A percentile compares a stretch with the other conserved stretches of the same genome.
Conservation (phyloP, 192 early-diverging fungal genomes). For the Chytriomyces sp. region DNA sequence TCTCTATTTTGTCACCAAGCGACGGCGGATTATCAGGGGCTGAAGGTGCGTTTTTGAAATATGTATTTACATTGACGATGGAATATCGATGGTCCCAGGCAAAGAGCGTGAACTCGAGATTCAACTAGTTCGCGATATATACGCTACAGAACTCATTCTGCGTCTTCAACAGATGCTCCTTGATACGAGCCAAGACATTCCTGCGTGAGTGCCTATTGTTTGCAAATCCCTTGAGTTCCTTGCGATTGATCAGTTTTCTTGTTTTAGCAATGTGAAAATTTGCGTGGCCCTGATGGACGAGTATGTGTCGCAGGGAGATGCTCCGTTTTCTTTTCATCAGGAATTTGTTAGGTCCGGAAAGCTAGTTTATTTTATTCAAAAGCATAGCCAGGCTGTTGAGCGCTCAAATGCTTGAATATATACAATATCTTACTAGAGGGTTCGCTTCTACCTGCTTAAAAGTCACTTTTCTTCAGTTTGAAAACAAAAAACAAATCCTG, state of each 20-base stretch:
- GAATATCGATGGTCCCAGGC: no score
- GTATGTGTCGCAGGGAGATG: neutral
- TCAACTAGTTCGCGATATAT: conserved; percentile 38
- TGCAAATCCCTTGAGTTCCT: neutral
- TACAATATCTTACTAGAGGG: no score
- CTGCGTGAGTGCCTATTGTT: conserved; percentile 43
- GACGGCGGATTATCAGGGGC: neutral
- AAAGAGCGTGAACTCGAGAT: conserved; percentile 18
- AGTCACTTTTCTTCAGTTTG: no score
- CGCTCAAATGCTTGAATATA: no score
- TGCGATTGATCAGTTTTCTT: neutral
- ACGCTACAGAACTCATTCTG: conserved; percentile 66
- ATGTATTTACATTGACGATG: neutral
- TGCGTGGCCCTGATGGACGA: conserved; percentile 4
- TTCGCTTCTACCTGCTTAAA: no score
- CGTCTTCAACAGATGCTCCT: conserved; percentile 70
- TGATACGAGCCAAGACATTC: conserved; percentile 59
- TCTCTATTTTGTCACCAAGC: neutral
- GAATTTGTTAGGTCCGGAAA: conserved; percentile 22
- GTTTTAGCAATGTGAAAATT: neutral
- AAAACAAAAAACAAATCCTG: no score
- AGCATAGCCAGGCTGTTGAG: conserved; percentile 20
- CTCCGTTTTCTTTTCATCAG: neutral
- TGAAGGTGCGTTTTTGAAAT: conserved; percentile 7
- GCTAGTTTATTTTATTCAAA: conserved; percentile 22